These are phyloP conservation scores for Colletotrichum sp. DNA, from an alignment of 2,329 filamentous ascomycete species.

Conservation along the genomic window DNA sequence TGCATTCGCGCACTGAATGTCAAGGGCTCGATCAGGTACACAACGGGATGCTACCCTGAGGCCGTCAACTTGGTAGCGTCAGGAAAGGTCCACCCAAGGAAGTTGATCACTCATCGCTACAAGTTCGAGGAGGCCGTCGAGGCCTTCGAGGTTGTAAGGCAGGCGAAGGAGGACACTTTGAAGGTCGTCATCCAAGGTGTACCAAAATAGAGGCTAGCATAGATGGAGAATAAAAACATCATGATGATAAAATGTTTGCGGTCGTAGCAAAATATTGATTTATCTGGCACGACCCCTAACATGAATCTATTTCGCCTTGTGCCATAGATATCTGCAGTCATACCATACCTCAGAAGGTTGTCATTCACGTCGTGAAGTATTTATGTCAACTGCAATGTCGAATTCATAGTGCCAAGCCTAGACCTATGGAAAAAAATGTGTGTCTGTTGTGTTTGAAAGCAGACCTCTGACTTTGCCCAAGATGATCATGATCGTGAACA, in stretches of 20 bases:
- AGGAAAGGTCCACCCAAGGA: constrained; percentile 45
- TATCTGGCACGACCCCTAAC: no score
- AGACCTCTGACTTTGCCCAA: no score
- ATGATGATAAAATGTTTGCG: not conserved
- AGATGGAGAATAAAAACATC: not conserved
- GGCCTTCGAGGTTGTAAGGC: constrained; percentile 74
- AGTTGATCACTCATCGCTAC: constrained; percentile 75
- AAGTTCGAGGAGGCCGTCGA: constrained; percentile 63
- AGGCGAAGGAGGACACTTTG: constrained; percentile 70
- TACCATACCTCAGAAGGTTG: no score
- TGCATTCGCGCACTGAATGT: constrained; percentile 79
- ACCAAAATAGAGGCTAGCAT: not conserved
- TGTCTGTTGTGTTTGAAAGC: no score
- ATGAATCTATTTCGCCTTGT: no score
- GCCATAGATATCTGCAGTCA: no score
- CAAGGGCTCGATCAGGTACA: constrained; percentile 74
- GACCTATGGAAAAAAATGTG: no score
- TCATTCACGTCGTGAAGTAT: no score
- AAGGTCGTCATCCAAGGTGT: constrained; percentile 69
- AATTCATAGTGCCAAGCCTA: no score
- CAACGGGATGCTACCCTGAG: constrained; percentile 75
- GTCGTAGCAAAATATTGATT: no score
- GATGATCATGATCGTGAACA: no score
- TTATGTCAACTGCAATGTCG: no score
- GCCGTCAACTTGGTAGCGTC: constrained; percentile 55